Percentiles rank a stretch among this genome's conserved stretches.
These are phyloP conservation scores for Hansenula lynferdii DNA, from an alignment of 1,139 yeast genomes.

Conservation along the genomic window DNA sequence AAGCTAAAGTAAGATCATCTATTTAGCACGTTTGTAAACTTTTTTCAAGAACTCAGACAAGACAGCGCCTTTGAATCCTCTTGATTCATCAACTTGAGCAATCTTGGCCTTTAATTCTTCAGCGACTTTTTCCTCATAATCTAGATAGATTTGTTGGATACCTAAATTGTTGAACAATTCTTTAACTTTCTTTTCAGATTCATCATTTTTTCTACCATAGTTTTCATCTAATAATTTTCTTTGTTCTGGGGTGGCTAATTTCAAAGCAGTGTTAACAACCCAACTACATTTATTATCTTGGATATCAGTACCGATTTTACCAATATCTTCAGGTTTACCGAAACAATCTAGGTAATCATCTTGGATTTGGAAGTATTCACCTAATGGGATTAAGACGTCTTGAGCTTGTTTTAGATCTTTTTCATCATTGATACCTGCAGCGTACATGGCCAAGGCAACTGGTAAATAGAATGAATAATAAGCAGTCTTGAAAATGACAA, in stretches of 20 bases:
- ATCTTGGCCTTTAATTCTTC: conserved; percentile 60
- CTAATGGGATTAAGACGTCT: conserved; percentile 87
- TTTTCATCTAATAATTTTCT: conserved; percentile 77
- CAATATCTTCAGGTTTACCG: conserved; percentile 96
- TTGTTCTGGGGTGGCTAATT: conserved; percentile 75
- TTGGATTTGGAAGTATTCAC: conserved; percentile 98
- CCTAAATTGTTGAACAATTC: conserved; percentile 69
- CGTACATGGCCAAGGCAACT: conserved; percentile 93
- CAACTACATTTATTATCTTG: conserved; percentile 98
- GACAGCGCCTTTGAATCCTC: conserved; percentile 88
- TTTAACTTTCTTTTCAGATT: conserved; percentile 68
- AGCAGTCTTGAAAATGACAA: conserved; percentile 95
- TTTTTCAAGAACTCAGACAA: conserved; percentile 80
- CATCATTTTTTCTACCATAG: conserved; percentile 81
- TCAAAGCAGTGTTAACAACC: conserved; percentile 92
- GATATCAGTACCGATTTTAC: conserved; percentile 98
- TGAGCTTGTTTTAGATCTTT: conserved; percentile 82
- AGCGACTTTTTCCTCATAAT: conserved; percentile 80
- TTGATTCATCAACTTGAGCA: conserved; percentile 71
- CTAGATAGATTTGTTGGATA: conserved; percentile 64
- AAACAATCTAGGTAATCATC: conserved; percentile 97
- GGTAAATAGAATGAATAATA: conserved; percentile 97
- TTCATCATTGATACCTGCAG: conserved; percentile 72
- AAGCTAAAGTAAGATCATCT: conserved; percentile 13
- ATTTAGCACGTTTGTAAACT: conserved; percentile 92